Base-by-base conservation (phyloP, 2,329 filamentous ascomycete species). In the Fusarium neocosmosporiellum region DNA sequence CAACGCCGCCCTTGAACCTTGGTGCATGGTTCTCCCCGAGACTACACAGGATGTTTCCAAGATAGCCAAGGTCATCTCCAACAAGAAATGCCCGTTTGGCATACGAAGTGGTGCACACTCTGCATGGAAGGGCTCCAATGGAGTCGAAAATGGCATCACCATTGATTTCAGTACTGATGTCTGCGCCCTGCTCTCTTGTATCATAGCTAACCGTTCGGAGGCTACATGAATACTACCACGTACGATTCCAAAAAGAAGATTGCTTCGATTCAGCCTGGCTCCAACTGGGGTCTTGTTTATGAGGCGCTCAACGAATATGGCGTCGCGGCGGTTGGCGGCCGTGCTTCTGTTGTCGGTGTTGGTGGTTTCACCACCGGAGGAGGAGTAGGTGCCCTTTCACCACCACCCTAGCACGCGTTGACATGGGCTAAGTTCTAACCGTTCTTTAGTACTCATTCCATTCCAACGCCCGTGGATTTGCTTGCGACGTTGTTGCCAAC, bases 241-340 rank as follows among this genome's bases (percentile, higher is more conserved):
- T 82, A 81, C 46, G 63, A 82, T 29, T n/a, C 59, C 1, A 61
- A 72, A 3, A 77, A 59, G 1, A 77, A 77, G 14, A 72, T 81
- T 22, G 81, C 79, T 4, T 77, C 70, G 5, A 78, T 83, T 7
- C 73, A 78, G 11, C 76, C 84, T 0, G 87, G 87, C 3, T 81
- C 82, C 29, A 79, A 82, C 6, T 89, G 87, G 87, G 67, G 65
- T 1, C 62, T 70, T 10, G 72, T 78, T 9, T 78, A 79, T 37
- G 69, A 70, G 27, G 53, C 65, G 11, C 68, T 81, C 2, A 74
- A 78, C 55, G 75, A 79, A 7, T 72, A 83, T 36, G 81, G 79
- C 3, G 77, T 86, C 5, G 79, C 81, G 4, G 83, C 85, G 1
- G 79, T 83, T 0, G 86, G 86, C 1, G 86, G 85, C 4, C 81